Conservation (phyloP, 345 rosid genomes). For the Camelina sativa region DNA sequence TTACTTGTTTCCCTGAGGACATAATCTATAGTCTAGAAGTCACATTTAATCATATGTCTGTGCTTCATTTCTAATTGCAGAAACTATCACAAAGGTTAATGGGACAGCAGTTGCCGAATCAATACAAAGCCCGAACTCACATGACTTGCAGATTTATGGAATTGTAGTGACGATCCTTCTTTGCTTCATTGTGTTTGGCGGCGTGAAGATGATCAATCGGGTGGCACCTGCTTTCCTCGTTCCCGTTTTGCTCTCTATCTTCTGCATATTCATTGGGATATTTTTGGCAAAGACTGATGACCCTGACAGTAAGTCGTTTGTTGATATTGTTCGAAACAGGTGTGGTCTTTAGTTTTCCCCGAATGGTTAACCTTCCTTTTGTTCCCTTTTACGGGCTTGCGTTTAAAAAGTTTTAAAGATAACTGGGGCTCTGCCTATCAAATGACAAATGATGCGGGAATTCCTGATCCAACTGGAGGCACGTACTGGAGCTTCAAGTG, state of each 20-base stretch:
- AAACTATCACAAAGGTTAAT: constrained; percentile 72
- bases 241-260: constrained; percentile 84
- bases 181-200: constrained; percentile 98
- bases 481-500: constrained; percentile 93
- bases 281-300: constrained; percentile 67
- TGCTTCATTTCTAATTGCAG: constrained; percentile 51
- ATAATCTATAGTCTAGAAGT: constrained; percentile 11
- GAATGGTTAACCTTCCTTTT: constrained; percentile 28
- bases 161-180: constrained; percentile 84
- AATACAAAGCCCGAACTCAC: too few relatives aligned
- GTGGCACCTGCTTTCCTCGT: constrained; percentile 98
- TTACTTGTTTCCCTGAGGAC: constrained; percentile 19
- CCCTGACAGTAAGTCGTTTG: constrained; percentile 66
- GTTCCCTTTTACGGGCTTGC: constrained; percentile 13
- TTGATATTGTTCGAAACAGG: constrained; percentile 16
- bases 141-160: constrained; percentile 96
- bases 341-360: background rate
- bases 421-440: constrained; percentile 93
- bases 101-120: constrained; percentile 55
- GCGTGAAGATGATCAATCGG: too few relatives aligned
- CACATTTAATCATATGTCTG: constrained; percentile 19
- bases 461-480: constrained; percentile 81
- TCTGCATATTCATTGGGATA: constrained; percentile 90
- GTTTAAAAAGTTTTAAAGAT: constrained; percentile 73
- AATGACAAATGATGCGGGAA: constrained; percentile 89